Evolutionary conservation across 768 basidiomycete species (phyloP).

Genomic region (Hysterangium stoloniferum): DNA sequence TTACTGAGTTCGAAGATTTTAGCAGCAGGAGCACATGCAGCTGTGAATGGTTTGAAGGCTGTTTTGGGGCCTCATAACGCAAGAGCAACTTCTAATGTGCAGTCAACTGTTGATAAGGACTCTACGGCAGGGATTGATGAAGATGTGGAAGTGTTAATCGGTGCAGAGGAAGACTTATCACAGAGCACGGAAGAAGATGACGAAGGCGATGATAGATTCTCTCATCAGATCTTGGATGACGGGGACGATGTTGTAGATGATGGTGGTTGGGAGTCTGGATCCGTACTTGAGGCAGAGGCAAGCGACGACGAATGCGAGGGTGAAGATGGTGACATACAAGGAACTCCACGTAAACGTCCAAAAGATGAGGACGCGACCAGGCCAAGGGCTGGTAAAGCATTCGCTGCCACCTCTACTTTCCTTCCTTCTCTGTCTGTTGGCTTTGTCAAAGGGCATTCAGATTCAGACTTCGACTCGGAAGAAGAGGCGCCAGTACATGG

Average conservation of each 20-base stretch:
- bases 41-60: constrained; percentile 42
- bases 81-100: too few species aligned
- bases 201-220: constrained; percentile 13
- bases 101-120: too few species aligned
- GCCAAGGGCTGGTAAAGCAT: constrained; percentile 13
- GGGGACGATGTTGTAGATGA: constrained; percentile 17
- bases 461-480: constrained; percentile 69
- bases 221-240: background rate
- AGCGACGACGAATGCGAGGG: constrained; percentile 18
- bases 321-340: too few species aligned
- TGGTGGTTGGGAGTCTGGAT: constrained; percentile 28
- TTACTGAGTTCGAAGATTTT: constrained; percentile 73
- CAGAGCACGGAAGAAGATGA: constrained; percentile 12
- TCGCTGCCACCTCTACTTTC: constrained; percentile 50
- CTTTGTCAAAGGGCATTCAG: constrained; percentile 72
- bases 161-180: background rate
- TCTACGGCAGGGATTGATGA: background rate
- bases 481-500: constrained; percentile 40
- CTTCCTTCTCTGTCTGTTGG: constrained; percentile 85
- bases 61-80: constrained; percentile 26
- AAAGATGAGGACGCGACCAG: constrained; percentile 13
- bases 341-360: constrained; percentile 15
- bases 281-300: constrained; percentile 22
- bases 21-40: constrained; percentile 45
- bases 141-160: background rate